Percentiles rank a stretch among this genome's conserved stretches.
phyloP scores from a whole-genome alignment of 2,329 filamentous ascomycete genomes.

The Cryphonectria nitschkei region DNA sequence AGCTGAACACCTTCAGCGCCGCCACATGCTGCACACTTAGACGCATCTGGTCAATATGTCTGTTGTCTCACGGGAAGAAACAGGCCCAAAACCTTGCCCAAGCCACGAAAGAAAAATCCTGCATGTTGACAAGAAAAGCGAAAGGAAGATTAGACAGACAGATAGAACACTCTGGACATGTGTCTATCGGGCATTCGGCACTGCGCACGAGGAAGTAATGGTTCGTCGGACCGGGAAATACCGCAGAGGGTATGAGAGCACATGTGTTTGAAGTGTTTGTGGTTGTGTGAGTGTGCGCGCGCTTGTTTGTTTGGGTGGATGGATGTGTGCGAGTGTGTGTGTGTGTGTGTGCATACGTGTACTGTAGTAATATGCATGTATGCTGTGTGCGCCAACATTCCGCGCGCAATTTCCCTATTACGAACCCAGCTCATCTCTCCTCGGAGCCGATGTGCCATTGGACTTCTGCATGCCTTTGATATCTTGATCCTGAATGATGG shows the following conservation, averaged over 20 bases:
- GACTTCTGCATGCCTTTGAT: neutral
- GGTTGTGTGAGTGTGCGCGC: neutral
- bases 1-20: slow-evolving; percentile 1
- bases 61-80: neutral
- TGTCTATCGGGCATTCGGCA: neutral
- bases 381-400: neutral
- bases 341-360: neutral
- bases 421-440: neutral
- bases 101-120: neutral
- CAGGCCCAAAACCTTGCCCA: neutral
- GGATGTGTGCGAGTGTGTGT: neutral
- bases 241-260: neutral
- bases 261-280: neutral
- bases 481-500: neutral
- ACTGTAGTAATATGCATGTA: neutral
- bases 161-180: neutral
- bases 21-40: neutral
- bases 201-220: neutral
- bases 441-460: neutral
- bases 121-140: neutral
- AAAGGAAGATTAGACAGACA: neutral
- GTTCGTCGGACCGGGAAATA: neutral
- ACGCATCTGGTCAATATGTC: neutral
- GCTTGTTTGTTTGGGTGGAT: neutral
- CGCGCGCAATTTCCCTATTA: neutral